Percentiles rank a stretch among this genome's conserved stretches.
These are phyloP conservation scores for Acanthamoeba triangularis DNA, from an alignment of 208 protist species.

Conservation along the genomic window DNA sequence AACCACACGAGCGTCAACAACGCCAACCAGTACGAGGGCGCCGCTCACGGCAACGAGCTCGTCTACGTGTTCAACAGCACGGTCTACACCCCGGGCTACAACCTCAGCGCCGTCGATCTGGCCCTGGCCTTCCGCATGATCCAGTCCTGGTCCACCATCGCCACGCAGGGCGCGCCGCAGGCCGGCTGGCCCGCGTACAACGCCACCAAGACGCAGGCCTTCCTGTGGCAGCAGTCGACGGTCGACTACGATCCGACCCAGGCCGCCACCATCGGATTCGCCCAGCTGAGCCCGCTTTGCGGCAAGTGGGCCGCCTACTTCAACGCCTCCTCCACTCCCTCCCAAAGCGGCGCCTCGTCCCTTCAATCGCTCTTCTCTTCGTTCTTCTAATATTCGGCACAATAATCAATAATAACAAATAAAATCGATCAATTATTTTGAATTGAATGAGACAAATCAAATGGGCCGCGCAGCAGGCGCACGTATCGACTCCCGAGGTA, in stretches of 20 bases:
- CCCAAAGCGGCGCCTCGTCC: neutral
- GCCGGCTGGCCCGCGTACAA: conserved; percentile 36
- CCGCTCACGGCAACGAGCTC: conserved; percentile 13
- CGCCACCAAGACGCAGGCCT: neutral
- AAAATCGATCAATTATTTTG: too few species aligned
- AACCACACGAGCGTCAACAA: conserved; percentile 23
- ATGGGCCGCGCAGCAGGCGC: too few species aligned
- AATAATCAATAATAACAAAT: too few species aligned
- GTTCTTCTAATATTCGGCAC: neutral
- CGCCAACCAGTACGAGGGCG: neutral
- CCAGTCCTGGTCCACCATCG: conserved; percentile 3
- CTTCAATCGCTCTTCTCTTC: neutral
- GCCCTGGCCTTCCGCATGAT: conserved; percentile 35
- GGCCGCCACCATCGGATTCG: neutral
- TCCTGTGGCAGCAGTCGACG: neutral
- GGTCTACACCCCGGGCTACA: conserved; percentile 40
- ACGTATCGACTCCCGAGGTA: too few species aligned
- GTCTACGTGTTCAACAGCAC: conserved; percentile 23
- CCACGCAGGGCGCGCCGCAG: neutral
- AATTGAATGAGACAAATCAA: too few species aligned
- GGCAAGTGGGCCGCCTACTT: conserved; percentile 1
- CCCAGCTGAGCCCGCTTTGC: neutral
- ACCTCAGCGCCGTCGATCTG: neutral
- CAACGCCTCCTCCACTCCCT: neutral
- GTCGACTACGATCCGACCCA: conserved; percentile 7